A percentile compares a stretch with the other conserved stretches of the same genome.
phyloP scores from a whole-genome alignment of 192 early-diverging fungal genomes.

The Umbelopsis isabellina region DNA sequence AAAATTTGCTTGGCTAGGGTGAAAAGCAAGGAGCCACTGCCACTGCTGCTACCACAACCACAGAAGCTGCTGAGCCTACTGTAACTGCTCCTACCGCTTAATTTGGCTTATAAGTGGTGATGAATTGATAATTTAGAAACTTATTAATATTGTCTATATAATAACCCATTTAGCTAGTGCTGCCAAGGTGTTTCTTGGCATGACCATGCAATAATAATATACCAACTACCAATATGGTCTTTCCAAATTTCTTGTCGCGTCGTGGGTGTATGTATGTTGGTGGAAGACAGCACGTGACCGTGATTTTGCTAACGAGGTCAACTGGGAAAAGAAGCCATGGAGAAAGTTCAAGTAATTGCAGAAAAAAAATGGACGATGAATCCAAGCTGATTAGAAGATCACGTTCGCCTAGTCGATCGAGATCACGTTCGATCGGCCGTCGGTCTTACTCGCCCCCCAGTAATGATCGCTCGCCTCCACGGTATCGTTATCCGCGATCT shows the following conservation, averaged over 20 bases:
- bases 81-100: neutral
- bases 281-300: neutral
- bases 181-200: neutral
- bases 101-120: neutral
- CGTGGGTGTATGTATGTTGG: too few species aligned
- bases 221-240: neutral
- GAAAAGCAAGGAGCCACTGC: neutral
- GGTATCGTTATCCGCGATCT: conserved; percentile 14
- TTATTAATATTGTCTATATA: neutral
- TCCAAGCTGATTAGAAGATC: conserved; percentile 4
- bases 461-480: conserved; percentile 16
- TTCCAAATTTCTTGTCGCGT: neutral
- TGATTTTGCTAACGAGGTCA: neutral
- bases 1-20: neutral
- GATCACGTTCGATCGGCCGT: conserved; percentile 10
- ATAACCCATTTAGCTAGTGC: neutral
- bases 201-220: neutral
- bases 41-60: neutral
- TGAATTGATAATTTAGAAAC: neutral
- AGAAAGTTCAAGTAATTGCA: too few species aligned
- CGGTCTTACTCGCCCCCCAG: neutral
- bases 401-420: conserved; percentile 15
- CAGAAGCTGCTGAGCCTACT: conserved; percentile 9
- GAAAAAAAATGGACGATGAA: conserved; percentile 4
- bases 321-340: neutral